Conservation (phyloP, 78 protist species). For the Mastigamoeba balamuthi region DNA sequence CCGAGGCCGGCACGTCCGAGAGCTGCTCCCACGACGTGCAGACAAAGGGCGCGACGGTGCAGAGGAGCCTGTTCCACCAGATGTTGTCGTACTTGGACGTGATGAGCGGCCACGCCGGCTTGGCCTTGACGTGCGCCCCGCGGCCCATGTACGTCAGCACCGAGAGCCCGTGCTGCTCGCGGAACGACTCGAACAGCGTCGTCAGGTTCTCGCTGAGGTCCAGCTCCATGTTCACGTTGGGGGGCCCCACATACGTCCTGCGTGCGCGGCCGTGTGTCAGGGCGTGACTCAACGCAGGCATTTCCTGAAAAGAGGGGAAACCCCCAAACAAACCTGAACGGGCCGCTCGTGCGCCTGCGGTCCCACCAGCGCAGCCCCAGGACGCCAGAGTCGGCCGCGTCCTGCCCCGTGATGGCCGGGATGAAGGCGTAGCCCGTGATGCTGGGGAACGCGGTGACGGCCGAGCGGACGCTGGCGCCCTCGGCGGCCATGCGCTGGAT, state of each 20-base stretch:
- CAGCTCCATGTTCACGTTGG: not conserved
- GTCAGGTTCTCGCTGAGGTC: not conserved
- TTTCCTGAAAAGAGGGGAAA: no score
- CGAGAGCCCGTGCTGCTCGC: not conserved
- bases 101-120: not conserved
- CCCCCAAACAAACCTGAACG: no score
- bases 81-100: not conserved
- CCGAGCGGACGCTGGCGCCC: not conserved
- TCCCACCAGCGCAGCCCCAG: not conserved
- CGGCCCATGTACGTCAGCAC: not conserved
- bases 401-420: not conserved
- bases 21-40: not conserved
- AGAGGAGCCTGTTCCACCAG: not conserved
- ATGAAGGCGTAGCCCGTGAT: not conserved
- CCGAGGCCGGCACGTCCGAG: no score
- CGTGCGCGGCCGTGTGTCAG: no score
- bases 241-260: not conserved
- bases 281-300: no score
- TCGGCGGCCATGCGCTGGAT: no score
- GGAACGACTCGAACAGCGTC: not conserved
- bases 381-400: not conserved
- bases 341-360: not conserved
- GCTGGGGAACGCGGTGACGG: not conserved
- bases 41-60: not conserved
- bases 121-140: not conserved